These are phyloP conservation scores for Termitomyces sp. DNA, from an alignment of 768 basidiomycete species.

Conservation along the genomic window DNA sequence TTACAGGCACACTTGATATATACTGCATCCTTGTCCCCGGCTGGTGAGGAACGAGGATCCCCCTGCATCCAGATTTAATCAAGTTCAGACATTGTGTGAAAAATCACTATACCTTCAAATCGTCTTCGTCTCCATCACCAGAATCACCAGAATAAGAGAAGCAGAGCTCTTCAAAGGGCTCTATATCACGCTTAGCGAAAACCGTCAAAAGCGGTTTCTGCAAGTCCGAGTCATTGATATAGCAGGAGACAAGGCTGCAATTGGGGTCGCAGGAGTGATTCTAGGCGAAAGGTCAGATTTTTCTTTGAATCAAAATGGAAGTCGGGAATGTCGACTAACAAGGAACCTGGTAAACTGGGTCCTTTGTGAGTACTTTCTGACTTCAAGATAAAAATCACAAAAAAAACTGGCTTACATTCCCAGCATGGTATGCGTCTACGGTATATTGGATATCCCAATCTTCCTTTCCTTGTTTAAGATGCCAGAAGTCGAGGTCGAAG, in stretches of 20 bases:
- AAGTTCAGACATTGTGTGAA: not conserved
- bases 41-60: not conserved
- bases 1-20: conserved; percentile 51
- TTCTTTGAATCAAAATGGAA: not conserved
- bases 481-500: conserved; percentile 78
- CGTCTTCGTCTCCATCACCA: conserved; percentile 31
- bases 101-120: conserved; percentile 28
- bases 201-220: conserved; percentile 66
- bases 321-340: conserved; percentile 36
- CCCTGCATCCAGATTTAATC: not conserved
- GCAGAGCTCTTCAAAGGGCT: conserved; percentile 65
- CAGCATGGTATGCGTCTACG: conserved; percentile 87
- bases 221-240: conserved; percentile 74
- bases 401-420: conserved; percentile 57
- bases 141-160: conserved; percentile 65
- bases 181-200: conserved; percentile 64
- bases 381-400: not conserved
- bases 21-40: conserved; percentile 34
- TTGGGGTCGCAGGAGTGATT: conserved; percentile 95
- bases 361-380: not conserved
- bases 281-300: conserved; percentile 31
- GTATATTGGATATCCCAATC: conserved; percentile 45
- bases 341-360: conserved; percentile 86
- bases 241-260: conserved; percentile 63
- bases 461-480: conserved; percentile 40